Conservation (phyloP, 2,329 filamentous ascomycete species). For the Alternaria panax region DNA sequence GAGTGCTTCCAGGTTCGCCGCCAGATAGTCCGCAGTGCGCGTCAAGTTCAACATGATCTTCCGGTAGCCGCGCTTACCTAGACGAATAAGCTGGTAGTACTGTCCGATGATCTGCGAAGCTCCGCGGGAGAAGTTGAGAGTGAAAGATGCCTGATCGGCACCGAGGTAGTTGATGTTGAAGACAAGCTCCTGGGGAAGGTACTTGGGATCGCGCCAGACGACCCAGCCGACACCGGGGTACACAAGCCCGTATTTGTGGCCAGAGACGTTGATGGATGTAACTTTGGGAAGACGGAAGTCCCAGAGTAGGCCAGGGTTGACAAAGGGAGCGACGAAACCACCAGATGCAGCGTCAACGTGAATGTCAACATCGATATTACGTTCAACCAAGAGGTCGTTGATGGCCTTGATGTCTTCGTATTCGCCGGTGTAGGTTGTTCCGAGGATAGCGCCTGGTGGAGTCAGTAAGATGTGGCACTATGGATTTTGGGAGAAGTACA, state of each 20-base stretch:
- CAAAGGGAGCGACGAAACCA: conserved; percentile 92
- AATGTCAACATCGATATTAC: conserved; percentile 79
- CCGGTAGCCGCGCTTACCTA: conserved; percentile 90
- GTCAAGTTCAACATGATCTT: conserved; percentile 95
- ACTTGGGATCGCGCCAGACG: conserved; percentile 79
- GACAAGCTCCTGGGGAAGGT: conserved; percentile 80
- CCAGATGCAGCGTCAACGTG: conserved; percentile 94
- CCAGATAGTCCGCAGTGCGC: conserved; percentile 85
- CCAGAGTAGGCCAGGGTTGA: conserved; percentile 83
- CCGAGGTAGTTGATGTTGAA: conserved; percentile 99
- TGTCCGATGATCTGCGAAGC: conserved; percentile 94
- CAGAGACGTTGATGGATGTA: conserved; percentile 91
- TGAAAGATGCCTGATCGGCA: conserved; percentile 93
- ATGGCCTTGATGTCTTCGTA: conserved; percentile 90
- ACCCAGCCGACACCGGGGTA: conserved; percentile 97
- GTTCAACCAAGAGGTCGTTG: conserved; percentile 83
- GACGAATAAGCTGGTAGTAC: conserved; percentile 95
- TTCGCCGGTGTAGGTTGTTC: conserved; percentile 93
- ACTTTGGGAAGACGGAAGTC: conserved; percentile 91
- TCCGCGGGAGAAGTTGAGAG: conserved; percentile 96
- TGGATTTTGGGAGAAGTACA: conserved; percentile 54
- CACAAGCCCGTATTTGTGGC: conserved; percentile 80
- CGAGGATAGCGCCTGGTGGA: conserved; percentile 70
- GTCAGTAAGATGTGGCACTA: neutral
- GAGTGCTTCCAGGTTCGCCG: conserved; percentile 72